Percentiles rank a stretch among this genome's conserved stretches.
These are phyloP conservation scores for Stentor coeruleus DNA, from an alignment of 73 alveolate species.

Conservation along the genomic window DNA sequence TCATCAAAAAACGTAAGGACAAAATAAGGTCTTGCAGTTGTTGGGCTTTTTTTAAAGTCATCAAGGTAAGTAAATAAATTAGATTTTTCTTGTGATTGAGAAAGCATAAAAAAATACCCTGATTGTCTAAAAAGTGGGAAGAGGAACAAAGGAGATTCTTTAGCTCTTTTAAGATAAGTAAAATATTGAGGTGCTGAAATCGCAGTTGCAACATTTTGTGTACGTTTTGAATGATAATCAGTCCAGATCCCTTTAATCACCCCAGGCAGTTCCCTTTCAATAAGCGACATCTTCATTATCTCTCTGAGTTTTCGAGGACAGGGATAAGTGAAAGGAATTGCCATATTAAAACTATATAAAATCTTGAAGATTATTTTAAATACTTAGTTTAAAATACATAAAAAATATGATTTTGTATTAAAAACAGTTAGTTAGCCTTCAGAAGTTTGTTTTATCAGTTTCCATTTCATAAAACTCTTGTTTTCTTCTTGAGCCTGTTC, in stretches of 20 bases:
- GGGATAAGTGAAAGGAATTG: slow-evolving; percentile 61
- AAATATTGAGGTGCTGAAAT: slow-evolving; percentile 38
- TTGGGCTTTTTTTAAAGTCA: slow-evolving; percentile 64
- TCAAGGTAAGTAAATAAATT: slow-evolving; percentile 63
- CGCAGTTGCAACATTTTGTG: slow-evolving; percentile 51
- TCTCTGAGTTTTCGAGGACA: slow-evolving; percentile 77
- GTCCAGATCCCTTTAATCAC: slow-evolving; percentile 51
- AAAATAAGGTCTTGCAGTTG: slow-evolving; percentile 59
- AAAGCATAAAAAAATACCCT: slow-evolving; percentile 61
- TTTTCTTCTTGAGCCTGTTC: neutral
- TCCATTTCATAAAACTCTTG: slow-evolving; percentile 12
- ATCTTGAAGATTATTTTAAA: too few species aligned
- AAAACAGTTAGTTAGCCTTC: too few species aligned
- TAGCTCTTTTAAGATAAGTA: slow-evolving; percentile 28
- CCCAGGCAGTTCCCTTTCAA: slow-evolving; percentile 61
- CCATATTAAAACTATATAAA: too few species aligned
- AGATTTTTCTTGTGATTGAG: slow-evolving; percentile 57
- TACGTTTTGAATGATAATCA: slow-evolving; percentile 57
- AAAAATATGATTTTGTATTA: too few species aligned
- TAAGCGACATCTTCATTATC: slow-evolving; percentile 51
- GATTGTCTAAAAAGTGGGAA: slow-evolving; percentile 59
- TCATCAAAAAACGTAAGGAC: slow-evolving; percentile 74
- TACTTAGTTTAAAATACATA: too few species aligned
- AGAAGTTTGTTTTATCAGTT: neutral
- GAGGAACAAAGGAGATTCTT: slow-evolving; percentile 58